phyloP scores from a whole-genome alignment of 2,329 filamentous ascomycete genomes.

The Camptophora hylomeconis region DNA sequence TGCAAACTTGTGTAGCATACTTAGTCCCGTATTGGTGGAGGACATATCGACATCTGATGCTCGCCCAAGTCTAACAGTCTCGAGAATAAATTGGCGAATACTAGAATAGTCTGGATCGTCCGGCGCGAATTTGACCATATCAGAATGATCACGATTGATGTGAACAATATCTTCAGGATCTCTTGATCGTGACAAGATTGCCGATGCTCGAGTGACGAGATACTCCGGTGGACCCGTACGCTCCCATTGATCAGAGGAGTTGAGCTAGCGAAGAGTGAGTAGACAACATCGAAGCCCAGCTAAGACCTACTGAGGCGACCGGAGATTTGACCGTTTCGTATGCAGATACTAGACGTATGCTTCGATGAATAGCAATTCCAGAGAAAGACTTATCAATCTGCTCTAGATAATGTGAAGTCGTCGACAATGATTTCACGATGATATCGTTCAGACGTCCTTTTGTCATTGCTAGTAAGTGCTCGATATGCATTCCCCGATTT shows the following conservation, averaged over 20 bases:
- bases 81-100: too few relatives aligned
- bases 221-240: neutral
- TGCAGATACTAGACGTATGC: conserved; percentile 6
- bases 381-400: conserved; percentile 4
- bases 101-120: conserved; percentile 3
- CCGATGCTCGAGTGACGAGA: conserved; percentile 4
- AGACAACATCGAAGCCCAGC: too few relatives aligned
- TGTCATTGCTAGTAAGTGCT: conserved; percentile 9
- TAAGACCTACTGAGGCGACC: too few relatives aligned
- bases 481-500: conserved; percentile 12
- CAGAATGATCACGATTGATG: conserved; percentile 5
- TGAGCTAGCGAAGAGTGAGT: too few relatives aligned
- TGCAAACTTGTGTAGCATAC: too few relatives aligned
- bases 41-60: too few relatives aligned
- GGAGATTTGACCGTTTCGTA: conserved; percentile 8
- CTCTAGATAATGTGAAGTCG: conserved; percentile 2
- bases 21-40: too few relatives aligned
- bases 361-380: conserved; percentile 1
- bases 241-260: too few relatives aligned
- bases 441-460: conserved; percentile 8
- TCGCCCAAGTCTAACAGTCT: too few relatives aligned
- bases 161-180: neutral
- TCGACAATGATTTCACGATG: conserved; percentile 4
- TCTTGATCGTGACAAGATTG: neutral
- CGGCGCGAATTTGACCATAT: conserved; percentile 5